A percentile compares a stretch with the other conserved stretches of the same genome.
phyloP scores from a whole-genome alignment of 1,139 yeast species.

The Meyerozyma elateridarum region DNA sequence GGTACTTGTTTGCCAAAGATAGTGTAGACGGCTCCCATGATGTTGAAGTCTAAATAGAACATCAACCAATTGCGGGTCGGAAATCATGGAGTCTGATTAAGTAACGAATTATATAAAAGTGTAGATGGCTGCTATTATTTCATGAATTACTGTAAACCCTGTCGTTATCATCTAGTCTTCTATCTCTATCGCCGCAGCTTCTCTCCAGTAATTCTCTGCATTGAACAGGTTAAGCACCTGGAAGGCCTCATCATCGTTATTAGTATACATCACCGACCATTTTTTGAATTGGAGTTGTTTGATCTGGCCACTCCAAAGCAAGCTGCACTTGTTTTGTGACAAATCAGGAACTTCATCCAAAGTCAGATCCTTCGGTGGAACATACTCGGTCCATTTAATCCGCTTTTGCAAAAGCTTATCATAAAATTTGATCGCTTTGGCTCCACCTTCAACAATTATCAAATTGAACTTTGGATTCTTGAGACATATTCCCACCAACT shows the following conservation, averaged over 20 bases:
- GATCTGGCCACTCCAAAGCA: slow-evolving; percentile 78
- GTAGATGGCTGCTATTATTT: too few relatives aligned
- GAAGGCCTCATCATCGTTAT: slow-evolving; percentile 51
- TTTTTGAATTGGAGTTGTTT: slow-evolving; percentile 48
- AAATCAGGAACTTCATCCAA: slow-evolving; percentile 31
- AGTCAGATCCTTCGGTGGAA: slow-evolving; percentile 21
- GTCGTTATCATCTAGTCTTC: slow-evolving; percentile 24
- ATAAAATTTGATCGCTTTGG: slow-evolving; percentile 55
- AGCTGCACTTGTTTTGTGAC: slow-evolving; percentile 42
- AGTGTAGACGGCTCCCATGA: slow-evolving; percentile 60
- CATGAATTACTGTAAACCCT: too few relatives aligned
- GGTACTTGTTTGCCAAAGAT: slow-evolving; percentile 63
- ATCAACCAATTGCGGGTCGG: slow-evolving; percentile 2
- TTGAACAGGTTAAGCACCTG: slow-evolving; percentile 47
- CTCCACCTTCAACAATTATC: slow-evolving; percentile 71
- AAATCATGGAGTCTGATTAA: background rate
- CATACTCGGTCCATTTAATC: slow-evolving; percentile 63
- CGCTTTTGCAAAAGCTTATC: slow-evolving; percentile 57
- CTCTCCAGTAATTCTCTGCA: slow-evolving; percentile 60
- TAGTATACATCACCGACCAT: slow-evolving; percentile 55
- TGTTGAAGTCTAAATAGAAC: slow-evolving; percentile 3
- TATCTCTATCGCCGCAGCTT: slow-evolving; percentile 23
- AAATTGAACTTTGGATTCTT: slow-evolving; percentile 45
- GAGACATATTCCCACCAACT: slow-evolving; percentile 55
- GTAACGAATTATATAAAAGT: too few relatives aligned